Base-by-base conservation (phyloP, 2,329 filamentous ascomycete genomes). In the Fusarium praegraminearum region DNA sequence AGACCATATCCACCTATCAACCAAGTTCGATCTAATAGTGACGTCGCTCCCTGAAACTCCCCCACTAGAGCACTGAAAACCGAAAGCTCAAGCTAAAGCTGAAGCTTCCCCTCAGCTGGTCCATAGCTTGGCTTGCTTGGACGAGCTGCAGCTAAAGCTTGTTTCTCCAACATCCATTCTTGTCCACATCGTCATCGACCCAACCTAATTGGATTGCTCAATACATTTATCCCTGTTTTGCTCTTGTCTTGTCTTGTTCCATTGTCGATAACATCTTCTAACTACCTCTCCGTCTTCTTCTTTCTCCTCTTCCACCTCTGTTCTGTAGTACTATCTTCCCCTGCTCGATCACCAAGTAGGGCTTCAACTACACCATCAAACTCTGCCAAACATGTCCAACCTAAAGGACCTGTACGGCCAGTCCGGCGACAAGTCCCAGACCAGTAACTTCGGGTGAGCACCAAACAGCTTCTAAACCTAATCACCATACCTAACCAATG, bases 361-460 rank as follows among this genome's bases (percentile, higher is more conserved):
- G 33, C 36, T 28, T 28, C 36, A 20, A 56, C 35, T 47, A 44
- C 45, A 63, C 72, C 58, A 61, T 41, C 62, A 50, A 11, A 20
- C 50, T 57, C 41, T 52, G 44, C 41, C 32, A 61, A 64, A 51
- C 61, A 82, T 82, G 80, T 74, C 80, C 43, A 75, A 74, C 61
- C 62, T 78, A 35, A 70, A 72, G 65, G 76, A 76, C 69, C 62
- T 80, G 40, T 79, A 79, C 47, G 70, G 75, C 49, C 76, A 77
- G 41, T 67, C 75, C 33, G 71, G 73, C 41, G 69, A 76, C 26
- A 68, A 66, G n/a, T 65, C 65, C 15, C 67, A 71, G 10, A 74
- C 76, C 40, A 75, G 75, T 65, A 84, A 85, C 65, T 83, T 82
- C 67, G 78, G 81, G 83, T 84, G 65, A 36, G 78, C 73, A n/a